Evolutionary conservation across 306 rosid genomes (phyloP).

Genomic region (Prunus fruticosa): DNA sequence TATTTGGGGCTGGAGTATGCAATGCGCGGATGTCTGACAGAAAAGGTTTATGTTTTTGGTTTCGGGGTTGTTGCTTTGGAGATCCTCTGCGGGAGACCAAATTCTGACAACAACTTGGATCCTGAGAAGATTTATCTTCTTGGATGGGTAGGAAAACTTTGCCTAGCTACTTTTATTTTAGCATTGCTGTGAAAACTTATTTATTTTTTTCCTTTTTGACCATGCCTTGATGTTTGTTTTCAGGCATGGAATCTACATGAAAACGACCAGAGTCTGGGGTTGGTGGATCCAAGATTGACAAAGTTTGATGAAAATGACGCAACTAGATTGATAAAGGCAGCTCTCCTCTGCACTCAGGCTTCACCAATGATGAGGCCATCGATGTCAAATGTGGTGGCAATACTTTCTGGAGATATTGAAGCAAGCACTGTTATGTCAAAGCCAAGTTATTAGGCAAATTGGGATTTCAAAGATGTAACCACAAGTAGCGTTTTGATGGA

Average conservation of each 20-base stretch:
- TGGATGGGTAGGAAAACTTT: constrained; percentile 19
- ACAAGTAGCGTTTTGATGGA: constrained; percentile 7
- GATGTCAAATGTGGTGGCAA: constrained; percentile 28
- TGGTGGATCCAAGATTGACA: constrained; percentile 14
- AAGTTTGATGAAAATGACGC: constrained; percentile 20
- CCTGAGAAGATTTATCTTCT: background rate
- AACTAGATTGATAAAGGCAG: constrained; percentile 11
- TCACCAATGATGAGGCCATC: constrained; percentile 20
- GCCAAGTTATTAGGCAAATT: constrained; percentile 27
- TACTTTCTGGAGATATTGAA: constrained; percentile 24
- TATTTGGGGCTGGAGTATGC: constrained; percentile 29
- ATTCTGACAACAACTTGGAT: background rate
- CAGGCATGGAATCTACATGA: constrained; percentile 27
- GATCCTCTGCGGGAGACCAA: constrained; percentile 23
- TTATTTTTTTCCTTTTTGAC: background rate
- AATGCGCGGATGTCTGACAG: constrained; percentile 19
- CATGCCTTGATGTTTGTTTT: background rate
- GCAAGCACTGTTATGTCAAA: constrained; percentile 8
- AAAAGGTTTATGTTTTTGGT: constrained; percentile 21
- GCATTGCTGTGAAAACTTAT: background rate
- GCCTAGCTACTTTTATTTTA: background rate
- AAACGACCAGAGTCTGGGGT: constrained; percentile 5
- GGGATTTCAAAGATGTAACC: constrained; percentile 17
- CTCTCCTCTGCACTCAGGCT: constrained; percentile 28
- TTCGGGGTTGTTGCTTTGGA: constrained; percentile 25